Evolutionary conservation across 768 basidiomycete species (phyloP).

Genomic region (Mycena rebaudengoi): DNA sequence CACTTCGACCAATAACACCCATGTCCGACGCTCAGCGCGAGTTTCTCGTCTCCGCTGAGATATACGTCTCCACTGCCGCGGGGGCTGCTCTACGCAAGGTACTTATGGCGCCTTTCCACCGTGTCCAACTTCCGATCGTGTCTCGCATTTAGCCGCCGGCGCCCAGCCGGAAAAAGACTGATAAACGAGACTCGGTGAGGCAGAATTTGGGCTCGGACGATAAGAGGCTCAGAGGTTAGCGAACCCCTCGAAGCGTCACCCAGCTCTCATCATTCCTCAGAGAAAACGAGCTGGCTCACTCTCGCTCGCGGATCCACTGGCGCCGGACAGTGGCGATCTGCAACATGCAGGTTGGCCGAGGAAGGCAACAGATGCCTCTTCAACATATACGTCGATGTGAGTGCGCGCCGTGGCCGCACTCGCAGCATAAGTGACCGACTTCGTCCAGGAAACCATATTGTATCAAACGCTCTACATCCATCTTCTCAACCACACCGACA

Average conservation of each 20-base stretch:
- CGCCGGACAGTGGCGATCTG: conserved; percentile 75
- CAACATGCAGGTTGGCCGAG: conserved; percentile 74
- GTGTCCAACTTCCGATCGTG: conserved; percentile 14
- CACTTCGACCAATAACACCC: neutral
- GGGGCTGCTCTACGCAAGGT: conserved; percentile 67
- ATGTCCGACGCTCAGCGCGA: conserved; percentile 42
- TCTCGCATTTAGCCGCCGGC: conserved; percentile 47
- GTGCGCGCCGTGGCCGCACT: conserved; percentile 29
- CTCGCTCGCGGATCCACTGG: conserved; percentile 59
- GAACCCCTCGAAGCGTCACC: neutral
- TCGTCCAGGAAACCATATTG: conserved; percentile 70
- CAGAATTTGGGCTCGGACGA: conserved; percentile 51
- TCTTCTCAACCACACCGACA: conserved; percentile 79
- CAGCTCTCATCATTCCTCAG: conserved; percentile 43
- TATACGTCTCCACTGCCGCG: conserved; percentile 66
- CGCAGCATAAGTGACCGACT: conserved; percentile 23
- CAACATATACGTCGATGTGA: conserved; percentile 79
- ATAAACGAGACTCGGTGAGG: conserved; percentile 60
- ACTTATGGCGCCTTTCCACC: conserved; percentile 17
- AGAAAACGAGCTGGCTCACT: conserved; percentile 78
- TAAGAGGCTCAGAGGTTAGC: conserved; percentile 68
- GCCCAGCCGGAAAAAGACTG: conserved; percentile 59
- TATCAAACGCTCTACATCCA: conserved; percentile 81
- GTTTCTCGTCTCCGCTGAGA: conserved; percentile 67
- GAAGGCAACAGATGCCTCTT: conserved; percentile 73